Evolutionary conservation across 1,284 basidiomycete genomes (phyloP), one percentile per base, ranked within the genome.

Genomic region (Paramarasmius palmivorus): DNA sequence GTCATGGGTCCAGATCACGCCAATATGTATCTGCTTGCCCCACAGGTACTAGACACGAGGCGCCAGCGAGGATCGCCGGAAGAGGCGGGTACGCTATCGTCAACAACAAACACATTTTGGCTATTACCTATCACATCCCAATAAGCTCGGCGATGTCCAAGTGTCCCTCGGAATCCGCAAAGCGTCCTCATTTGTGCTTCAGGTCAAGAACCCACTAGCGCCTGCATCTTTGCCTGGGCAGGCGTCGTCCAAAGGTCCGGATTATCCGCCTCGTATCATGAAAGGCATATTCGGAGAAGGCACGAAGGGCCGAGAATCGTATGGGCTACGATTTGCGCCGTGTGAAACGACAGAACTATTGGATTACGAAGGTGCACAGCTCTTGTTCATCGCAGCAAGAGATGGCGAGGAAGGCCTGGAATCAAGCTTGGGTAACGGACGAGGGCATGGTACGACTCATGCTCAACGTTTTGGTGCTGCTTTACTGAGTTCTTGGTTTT

Each of bases 11-110:
- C 36, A 9, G 32, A 35, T 23, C 29, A 8, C 8, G 42, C 8
- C 41, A 37, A 29, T 46, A 38, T 23, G 41, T 36, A 17, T 23
- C 38, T 26, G 26, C 36, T 19, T 38, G 25, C 4, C 32, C 26
- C 32, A 23, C 50, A 81, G 81, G 83, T 46, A 71, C 73, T 7
- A 73, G 86, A 15, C 80, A 85, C 57, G 76, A 83, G 57, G 76
- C 69, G 3, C 71, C 81, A 1, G 79, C 78, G 0, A 77, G 84
- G 17, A 73, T 86, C 20, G 83, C 77, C 1, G 85, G 77, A 0
- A 70, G 83, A 20, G 85, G 86, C 0, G 83, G 77, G 26, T 88
- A 89, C 61, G 82, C 81, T 20, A 77, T 88, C 34, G 83, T 82
- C 25, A 83, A 82, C 61, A 71, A 72, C 29, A 68, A 52, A 84